Evolutionary conservation across 176 grass and related monocot species (phyloP), one percentile per base, ranked within the genome.

Genomic region (Triticum monococcum): DNA sequence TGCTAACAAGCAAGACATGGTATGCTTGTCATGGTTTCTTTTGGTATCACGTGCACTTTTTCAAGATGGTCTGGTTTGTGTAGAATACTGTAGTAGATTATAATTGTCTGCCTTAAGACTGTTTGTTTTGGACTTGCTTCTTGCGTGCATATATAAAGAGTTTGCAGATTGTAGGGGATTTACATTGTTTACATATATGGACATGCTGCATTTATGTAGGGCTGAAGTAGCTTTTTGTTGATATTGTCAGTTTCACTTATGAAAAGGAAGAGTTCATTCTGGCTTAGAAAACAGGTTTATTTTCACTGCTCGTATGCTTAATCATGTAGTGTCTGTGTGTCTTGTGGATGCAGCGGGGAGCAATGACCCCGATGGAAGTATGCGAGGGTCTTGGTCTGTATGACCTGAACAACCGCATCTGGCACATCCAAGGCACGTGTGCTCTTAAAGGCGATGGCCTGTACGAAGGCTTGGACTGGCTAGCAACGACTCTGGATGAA

Each of bases 1-100:
- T 91, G 92, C 95, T 56, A 97, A 97, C 92, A 94, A 97, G 81
- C 95, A 97, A 88, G 94, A 96, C 57, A 93, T 96, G 94, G 94
- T 96, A 93, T 72, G 91, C n/a, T 74, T 60, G 54, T 10, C 52
- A 62, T 63, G 16, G 45, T 52, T 61, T 77, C 30, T 67, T 87
- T 59, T 64, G 11, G 32, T 48, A 75, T 32, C 46, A 2, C 7
- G 6, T 69, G 46, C 31, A 59, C 33, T 86, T 31, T 17, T 79
- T 68, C 67, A 37, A 75, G 41, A 50, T 60, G 22, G 4, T 50
- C 3, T 64, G 31, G 8, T 71, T 81, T 64, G 40, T 88, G 18
- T 18, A 25, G 10, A 54, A 52, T 60, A 37, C 36, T 63, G n/a
- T n/a, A 37, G 28, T 63, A 81, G n/a, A 37, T 68, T 68, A 18